These are phyloP conservation scores for Cocos nucifera DNA, from an alignment of 176 grass and related monocot species.

Conservation along the genomic window DNA sequence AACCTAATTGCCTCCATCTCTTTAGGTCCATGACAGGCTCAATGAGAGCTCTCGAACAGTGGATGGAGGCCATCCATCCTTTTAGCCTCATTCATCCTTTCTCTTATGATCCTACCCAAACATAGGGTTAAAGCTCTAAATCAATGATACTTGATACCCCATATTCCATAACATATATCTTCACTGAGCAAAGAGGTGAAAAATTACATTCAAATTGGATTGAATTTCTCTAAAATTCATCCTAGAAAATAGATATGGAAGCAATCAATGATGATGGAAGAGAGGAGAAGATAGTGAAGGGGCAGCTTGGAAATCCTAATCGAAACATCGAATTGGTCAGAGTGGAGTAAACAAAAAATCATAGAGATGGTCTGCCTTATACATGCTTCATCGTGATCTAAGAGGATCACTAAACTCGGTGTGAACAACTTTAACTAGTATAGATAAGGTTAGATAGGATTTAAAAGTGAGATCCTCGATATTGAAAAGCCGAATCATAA, in stretches of 20 bases:
- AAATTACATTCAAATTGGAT: background rate
- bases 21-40: background rate
- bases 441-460: too few species aligned
- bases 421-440: too few species aligned
- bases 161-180: conserved; percentile 34
- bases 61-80: too few species aligned
- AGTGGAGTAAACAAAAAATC: conserved; percentile 37
- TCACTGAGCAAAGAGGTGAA: background rate
- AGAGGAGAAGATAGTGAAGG: conserved; percentile 21
- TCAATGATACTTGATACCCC: conserved; percentile 19
- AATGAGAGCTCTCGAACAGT: background rate
- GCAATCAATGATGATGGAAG: conserved; percentile 36
- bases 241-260: background rate
- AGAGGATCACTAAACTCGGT: too few species aligned
- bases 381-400: conserved; percentile 4
- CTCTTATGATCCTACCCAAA: too few species aligned
- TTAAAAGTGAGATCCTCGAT: too few species aligned
- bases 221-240: background rate
- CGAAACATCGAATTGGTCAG: conserved; percentile 24
- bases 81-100: too few species aligned
- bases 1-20: too few species aligned
- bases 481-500: too few species aligned
- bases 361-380: conserved; percentile 35
- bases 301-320: conserved; percentile 11
- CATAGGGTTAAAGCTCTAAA: conserved; percentile 14